These are phyloP conservation scores for Agarophyton chilense DNA, from an alignment of 23 red algal species.

Conservation along the genomic window DNA sequence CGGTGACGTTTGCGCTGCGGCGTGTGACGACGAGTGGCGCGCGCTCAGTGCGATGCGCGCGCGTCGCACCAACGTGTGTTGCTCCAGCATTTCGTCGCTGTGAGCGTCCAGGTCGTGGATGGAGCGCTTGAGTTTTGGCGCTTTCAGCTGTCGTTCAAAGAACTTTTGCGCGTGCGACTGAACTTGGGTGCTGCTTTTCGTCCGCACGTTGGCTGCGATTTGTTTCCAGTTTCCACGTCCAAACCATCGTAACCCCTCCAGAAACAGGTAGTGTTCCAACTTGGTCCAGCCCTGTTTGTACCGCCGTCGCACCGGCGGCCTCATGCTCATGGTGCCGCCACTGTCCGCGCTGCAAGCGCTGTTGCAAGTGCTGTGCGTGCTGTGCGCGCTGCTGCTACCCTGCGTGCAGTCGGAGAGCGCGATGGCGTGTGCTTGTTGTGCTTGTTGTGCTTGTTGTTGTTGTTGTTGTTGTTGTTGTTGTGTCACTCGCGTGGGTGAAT, in stretches of 20 bases:
- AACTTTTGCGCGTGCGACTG: conserved; percentile 81
- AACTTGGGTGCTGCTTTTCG: conserved; percentile 53
- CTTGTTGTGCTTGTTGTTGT: too few relatives aligned
- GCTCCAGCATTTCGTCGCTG: conserved; percentile 61
- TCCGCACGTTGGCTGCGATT: conserved; percentile 40
- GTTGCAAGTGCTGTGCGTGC: too few relatives aligned
- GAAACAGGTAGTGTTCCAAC: conserved; percentile 80
- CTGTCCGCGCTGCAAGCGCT: too few relatives aligned
- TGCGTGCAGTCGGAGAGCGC: too few relatives aligned
- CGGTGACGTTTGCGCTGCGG: too few relatives aligned
- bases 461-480: too few relatives aligned
- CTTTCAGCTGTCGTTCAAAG: conserved; percentile 41
- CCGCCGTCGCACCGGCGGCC: neutral
- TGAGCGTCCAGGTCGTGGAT: conserved; percentile 76
- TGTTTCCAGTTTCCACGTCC: conserved; percentile 71
- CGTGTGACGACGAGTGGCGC: too few relatives aligned
- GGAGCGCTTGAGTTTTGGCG: conserved; percentile 52
- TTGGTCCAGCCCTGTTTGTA: conserved; percentile 77
- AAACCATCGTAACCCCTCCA: conserved; percentile 47
- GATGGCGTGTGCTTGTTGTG: too few relatives aligned
- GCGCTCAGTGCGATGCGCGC: neutral
- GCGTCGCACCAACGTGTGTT: neutral
- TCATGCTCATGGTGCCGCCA: too few relatives aligned
- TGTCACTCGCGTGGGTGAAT: too few relatives aligned
- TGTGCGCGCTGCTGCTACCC: too few relatives aligned